Evolutionary conservation across 192 early-diverging fungal genomes (phyloP).

Genomic region (Rhizophagus clarus): DNA sequence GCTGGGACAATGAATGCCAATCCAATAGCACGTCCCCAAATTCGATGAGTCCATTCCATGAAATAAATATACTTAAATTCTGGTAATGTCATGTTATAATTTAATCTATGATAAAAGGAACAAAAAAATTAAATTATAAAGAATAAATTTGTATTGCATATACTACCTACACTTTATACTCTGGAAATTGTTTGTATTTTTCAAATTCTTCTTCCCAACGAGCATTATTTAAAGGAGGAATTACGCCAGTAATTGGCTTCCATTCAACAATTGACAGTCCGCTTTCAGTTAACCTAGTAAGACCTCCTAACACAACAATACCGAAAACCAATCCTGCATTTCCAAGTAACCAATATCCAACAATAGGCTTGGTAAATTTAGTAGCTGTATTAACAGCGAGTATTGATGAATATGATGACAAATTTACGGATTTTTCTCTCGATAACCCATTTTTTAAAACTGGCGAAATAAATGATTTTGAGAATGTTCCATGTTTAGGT

Average conservation of each 20-base stretch:
- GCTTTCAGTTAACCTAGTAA: slow-evolving; percentile 96
- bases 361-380: slow-evolving; percentile 52
- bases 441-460: too few relatives aligned
- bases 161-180: slow-evolving; percentile 84
- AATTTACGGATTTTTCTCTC: too few relatives aligned
- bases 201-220: slow-evolving; percentile 95
- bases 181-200: slow-evolving; percentile 98
- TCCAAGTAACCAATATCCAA: slow-evolving; percentile 94
- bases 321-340: slow-evolving; percentile 88
- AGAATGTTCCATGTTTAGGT: too few relatives aligned
- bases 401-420: not conserved
- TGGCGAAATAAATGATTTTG: too few relatives aligned
- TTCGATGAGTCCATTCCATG: slow-evolving; percentile 98
- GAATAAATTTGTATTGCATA: not conserved
- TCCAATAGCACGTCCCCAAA: slow-evolving; percentile 92
- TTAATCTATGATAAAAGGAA: slow-evolving; percentile 57
- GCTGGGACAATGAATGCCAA: slow-evolving; percentile 84
- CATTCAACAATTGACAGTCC: slow-evolving; percentile 97
- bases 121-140: not conserved
- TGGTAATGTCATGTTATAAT: slow-evolving; percentile 82
- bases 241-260: slow-evolving; percentile 93
- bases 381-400: not conserved
- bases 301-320: slow-evolving; percentile 91
- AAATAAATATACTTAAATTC: slow-evolving; percentile 99
- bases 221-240: slow-evolving; percentile 78